These are phyloP conservation scores for Globisporangium sylvaticum DNA, from an alignment of 352 stramenopile genomes.

Conservation along the genomic window DNA sequence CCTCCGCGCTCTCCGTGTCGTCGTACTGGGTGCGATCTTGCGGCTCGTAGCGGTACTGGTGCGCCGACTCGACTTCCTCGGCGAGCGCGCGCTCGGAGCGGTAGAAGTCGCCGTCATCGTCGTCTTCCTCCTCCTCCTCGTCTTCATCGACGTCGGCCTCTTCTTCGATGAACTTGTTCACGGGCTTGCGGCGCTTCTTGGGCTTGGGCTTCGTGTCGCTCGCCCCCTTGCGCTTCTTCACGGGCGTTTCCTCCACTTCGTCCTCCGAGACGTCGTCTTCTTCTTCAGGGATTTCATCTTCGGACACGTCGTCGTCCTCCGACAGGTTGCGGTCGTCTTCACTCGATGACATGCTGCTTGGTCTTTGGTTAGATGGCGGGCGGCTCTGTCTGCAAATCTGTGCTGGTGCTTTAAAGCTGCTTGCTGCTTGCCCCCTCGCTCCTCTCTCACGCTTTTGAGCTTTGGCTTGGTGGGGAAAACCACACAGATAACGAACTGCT, in stretches of 20 bases:
- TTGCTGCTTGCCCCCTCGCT: constrained; percentile 3
- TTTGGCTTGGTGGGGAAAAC: background rate
- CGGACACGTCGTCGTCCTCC: constrained; percentile 30
- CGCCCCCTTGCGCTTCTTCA: constrained; percentile 74
- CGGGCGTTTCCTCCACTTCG: constrained; percentile 35
- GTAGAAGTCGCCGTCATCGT: constrained; percentile 77
- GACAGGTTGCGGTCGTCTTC: constrained; percentile 86
- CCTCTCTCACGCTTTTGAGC: background rate
- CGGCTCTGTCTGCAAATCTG: background rate
- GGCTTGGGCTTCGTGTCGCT: constrained; percentile 61
- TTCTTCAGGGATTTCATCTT: constrained; percentile 76
- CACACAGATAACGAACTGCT: background rate
- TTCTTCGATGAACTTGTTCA: constrained; percentile 90
- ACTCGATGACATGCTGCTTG: constrained; percentile 71
- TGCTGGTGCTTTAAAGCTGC: background rate
- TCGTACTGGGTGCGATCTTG: constrained; percentile 71
- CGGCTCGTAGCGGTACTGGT: constrained; percentile 73
- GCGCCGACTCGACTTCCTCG: constrained; percentile 62
- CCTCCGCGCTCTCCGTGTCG: constrained; percentile 78
- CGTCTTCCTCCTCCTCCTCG: constrained; percentile 83
- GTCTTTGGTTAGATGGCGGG: background rate
- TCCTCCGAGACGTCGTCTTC: constrained; percentile 47
- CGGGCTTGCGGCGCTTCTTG: constrained; percentile 80
- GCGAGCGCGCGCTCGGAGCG: constrained; percentile 69
- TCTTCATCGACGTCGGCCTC: constrained; percentile 86